phyloP scores from a whole-genome alignment of 768 basidiomycete species.

The Ramaria sp. region DNA sequence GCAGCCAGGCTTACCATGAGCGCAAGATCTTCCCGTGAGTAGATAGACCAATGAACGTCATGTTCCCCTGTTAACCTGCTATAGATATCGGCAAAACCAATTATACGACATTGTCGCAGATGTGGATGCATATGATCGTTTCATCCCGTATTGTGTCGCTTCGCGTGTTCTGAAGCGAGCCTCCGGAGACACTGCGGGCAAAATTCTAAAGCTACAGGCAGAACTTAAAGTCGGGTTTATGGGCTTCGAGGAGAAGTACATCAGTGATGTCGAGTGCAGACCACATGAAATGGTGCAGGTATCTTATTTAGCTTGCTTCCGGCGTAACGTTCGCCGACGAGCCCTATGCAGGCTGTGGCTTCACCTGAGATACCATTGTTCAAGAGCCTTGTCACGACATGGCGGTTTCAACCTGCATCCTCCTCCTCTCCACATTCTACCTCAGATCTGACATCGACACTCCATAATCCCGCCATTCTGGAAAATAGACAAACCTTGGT shows the following conservation, averaged over 20 bases:
- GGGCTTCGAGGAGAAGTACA: conserved; percentile 77
- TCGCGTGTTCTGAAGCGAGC: conserved; percentile 48
- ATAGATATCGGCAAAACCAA: conserved; percentile 67
- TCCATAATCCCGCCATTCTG: conserved; percentile 2
- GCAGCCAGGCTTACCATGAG: conserved; percentile 61
- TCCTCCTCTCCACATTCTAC: conserved; percentile 30
- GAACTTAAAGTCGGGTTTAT: conserved; percentile 87
- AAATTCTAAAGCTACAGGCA: conserved; percentile 52
- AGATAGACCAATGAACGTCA: neutral
- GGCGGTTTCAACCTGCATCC: conserved; percentile 60
- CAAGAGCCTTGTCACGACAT: conserved; percentile 57
- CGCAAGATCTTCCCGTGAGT: conserved; percentile 81
- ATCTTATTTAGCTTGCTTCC: conserved; percentile 10
- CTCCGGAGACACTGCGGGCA: conserved; percentile 18
- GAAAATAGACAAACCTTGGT: conserved; percentile 56
- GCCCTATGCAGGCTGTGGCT: conserved; percentile 47
- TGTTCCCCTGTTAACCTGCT: conserved; percentile 1
- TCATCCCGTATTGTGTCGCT: conserved; percentile 80
- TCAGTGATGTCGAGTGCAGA: conserved; percentile 70
- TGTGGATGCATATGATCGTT: conserved; percentile 74
- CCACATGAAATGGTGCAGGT: conserved; percentile 78
- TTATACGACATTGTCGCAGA: conserved; percentile 83
- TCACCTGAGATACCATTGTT: conserved; percentile 66
- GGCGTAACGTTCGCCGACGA: neutral
- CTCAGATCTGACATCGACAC: conserved; percentile 2